Conservation (phyloP, 163 green algal genomes). For the Botryococcus braunii region DNA sequence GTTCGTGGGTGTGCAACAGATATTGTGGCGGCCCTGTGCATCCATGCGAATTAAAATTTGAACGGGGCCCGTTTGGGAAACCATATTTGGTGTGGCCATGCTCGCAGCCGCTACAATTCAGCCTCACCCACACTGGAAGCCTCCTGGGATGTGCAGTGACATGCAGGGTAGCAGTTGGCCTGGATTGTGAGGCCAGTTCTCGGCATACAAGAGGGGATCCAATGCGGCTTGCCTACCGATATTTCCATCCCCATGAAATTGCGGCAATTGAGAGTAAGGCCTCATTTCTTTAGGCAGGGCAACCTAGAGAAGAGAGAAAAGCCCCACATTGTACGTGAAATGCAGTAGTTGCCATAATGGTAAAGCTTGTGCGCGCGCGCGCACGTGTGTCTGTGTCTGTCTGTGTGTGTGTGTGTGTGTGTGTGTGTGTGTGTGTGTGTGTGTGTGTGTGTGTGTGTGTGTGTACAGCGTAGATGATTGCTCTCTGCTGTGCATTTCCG, state of each 20-base stretch:
- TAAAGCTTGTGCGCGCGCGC: background rate
- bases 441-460: background rate
- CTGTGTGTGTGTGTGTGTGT: background rate
- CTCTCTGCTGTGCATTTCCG: no score
- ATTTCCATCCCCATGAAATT: conserved; percentile 41
- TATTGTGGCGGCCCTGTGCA: no score
- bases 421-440: background rate
- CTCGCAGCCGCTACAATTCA: no score
- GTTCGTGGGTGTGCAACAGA: no score
- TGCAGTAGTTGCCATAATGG: background rate
- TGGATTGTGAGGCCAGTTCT: conserved; percentile 52
- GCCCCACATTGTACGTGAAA: no score
- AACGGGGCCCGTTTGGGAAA: no score
- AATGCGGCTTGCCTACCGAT: conserved; percentile 44
- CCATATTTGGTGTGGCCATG: no score
- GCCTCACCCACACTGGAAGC: no score
- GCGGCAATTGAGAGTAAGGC: conserved; percentile 17
- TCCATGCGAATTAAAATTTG: no score
- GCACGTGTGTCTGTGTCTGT: conserved; percentile 1
- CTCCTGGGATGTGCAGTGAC: conserved; percentile 36
- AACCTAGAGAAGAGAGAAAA: no score
- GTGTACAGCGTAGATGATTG: background rate
- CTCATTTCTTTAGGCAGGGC: background rate
- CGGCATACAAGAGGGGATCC: conserved; percentile 19
- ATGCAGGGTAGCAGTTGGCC: conserved; percentile 29